phyloP scores from a whole-genome alignment of 2,329 filamentous ascomycete species.

The Fusarium sp. region DNA sequence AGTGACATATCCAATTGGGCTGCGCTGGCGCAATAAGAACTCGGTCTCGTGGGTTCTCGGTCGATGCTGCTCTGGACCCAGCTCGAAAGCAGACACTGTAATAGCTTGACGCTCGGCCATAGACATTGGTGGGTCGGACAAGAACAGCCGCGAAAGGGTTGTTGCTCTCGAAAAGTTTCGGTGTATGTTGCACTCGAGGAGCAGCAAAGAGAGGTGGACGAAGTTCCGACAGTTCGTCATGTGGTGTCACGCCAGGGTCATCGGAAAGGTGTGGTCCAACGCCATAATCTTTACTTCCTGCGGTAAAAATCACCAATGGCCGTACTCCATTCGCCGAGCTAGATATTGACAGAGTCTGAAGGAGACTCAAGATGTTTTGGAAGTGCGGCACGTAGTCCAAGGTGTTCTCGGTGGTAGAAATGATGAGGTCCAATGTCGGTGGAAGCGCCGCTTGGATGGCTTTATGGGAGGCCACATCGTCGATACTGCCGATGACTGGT shows the following conservation, averaged over 20 bases:
- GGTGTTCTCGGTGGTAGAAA: conserved; percentile 2
- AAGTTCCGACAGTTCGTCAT: conserved; percentile 1
- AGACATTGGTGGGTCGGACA: neutral
- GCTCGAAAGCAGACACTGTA: conserved; percentile 6
- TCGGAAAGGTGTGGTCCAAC: neutral
- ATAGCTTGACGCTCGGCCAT: conserved; percentile 3
- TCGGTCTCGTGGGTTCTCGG: neutral
- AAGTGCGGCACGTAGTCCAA: neutral
- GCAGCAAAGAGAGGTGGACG: neutral
- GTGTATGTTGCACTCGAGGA: neutral
- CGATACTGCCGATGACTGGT: conserved; percentile 1
- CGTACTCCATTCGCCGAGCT: neutral
- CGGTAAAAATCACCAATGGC: neutral
- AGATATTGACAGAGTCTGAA: neutral
- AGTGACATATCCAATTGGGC: conserved; percentile 8
- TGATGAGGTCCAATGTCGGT: neutral
- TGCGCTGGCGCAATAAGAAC: conserved; percentile 4
- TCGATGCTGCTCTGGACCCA: neutral
- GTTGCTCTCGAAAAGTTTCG: neutral
- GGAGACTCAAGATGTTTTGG: neutral
- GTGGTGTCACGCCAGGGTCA: neutral
- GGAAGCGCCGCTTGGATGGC: neutral
- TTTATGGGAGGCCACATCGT: neutral
- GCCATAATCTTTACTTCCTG: conserved; percentile 1
- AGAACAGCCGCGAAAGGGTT: neutral